phyloP scores from a whole-genome alignment of 441 rosid genomes.

The Adansonia madagascariensis region DNA sequence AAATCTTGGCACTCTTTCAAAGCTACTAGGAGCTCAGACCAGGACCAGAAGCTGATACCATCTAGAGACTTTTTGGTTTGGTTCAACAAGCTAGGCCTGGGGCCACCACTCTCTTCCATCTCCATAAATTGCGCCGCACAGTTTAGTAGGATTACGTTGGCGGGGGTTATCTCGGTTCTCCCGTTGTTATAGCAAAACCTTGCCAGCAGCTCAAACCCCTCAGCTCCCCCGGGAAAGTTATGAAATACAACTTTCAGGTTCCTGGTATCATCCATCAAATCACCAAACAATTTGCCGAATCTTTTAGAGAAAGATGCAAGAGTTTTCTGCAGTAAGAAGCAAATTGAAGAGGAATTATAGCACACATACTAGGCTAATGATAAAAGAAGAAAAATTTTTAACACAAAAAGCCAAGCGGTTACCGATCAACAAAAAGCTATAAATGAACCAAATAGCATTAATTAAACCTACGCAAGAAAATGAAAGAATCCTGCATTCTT shows the following conservation, averaged over 20 bases:
- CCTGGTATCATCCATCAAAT: constrained; percentile 20
- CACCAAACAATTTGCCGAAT: constrained; percentile 39
- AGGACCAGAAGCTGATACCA: constrained; percentile 55
- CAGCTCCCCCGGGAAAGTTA: constrained; percentile 62
- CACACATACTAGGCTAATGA: not conserved
- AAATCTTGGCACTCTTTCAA: constrained; percentile 51
- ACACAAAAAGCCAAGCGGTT: not conserved
- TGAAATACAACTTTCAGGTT: constrained; percentile 50
- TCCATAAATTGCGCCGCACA: constrained; percentile 54
- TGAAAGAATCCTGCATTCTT: constrained; percentile 2
- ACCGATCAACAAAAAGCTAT: constrained; percentile 21
- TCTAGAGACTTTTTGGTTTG: constrained; percentile 40
- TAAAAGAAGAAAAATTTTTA: not conserved
- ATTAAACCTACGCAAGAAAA: not conserved
- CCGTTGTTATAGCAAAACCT: constrained; percentile 59
- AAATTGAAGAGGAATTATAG: not conserved
- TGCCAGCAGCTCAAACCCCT: constrained; percentile 59
- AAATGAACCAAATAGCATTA: not conserved
- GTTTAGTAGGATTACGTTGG: constrained; percentile 43
- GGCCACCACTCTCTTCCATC: constrained; percentile 34
- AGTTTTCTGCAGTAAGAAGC: constrained; percentile 38
- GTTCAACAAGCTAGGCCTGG: constrained; percentile 29
- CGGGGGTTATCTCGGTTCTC: constrained; percentile 38
- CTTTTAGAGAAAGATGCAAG: constrained; percentile 46
- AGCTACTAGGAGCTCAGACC: constrained; percentile 56